Evolutionary conservation across 2,329 filamentous ascomycete genomes (phyloP), one percentile per base, ranked within the genome.

Genomic region (Huntiella abstrusa): DNA sequence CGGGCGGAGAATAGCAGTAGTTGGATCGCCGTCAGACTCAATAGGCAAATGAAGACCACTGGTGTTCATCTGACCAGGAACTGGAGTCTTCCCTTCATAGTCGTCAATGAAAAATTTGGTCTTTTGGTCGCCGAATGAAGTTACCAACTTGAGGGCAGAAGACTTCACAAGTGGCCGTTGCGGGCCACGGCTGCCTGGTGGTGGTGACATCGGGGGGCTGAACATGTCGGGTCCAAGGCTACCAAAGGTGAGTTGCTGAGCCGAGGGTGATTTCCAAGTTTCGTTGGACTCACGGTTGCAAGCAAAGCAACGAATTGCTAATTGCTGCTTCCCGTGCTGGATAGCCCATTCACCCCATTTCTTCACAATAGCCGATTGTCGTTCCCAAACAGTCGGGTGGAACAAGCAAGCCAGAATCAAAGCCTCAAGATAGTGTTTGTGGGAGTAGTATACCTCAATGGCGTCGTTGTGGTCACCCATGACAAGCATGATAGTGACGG

Each of bases 341-440:
- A 95, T 79, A 34, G 88, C 84, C 65, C 83, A 79, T 56, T 95
- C 88, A 49, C 91, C 91, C 91, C 91, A 98, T 66, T 91, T 88
- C 54, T 84, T 77, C 52, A 95, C 77, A 41, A 98, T 75, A 55
- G 83, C 81, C 10, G 82, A 80, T 59, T 94, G 86, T 32, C 88
- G 75, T 55, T 91, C 82, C 91, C 91, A 98, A 50, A 95, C 87
- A 1, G 71, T 66, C 1, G 88, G 86, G 55, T 80, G 85, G 19
- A 81, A 73, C 10, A 95, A 68, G 55, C 85, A 92, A 1, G 86
- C 83, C 52, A 98, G 70, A 11, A 98, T 73, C 32, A 96, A 70
- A 2, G 91, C 88, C 62, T 98, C 91, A 80, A 98, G 83, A 59
- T 80, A 93, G 55, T 80, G 79, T 59, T 80, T 85, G 53, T 91